phyloP scores from a whole-genome alignment of 1,284 basidiomycete species.

The Pseudozyma thailandica region DNA sequence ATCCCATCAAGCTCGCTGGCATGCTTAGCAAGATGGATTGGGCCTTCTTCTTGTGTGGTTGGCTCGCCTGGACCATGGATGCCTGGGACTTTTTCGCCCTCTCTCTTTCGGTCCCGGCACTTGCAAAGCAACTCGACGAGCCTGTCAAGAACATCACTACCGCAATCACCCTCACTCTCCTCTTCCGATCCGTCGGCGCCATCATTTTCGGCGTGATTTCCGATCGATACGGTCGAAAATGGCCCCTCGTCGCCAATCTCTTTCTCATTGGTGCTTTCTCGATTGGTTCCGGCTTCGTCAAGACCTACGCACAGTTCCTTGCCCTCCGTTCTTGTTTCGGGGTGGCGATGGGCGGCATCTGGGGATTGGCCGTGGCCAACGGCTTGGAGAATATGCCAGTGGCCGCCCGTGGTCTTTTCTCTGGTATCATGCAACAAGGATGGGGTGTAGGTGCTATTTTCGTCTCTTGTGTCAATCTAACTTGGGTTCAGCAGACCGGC shows the following conservation, averaged over 20 bases:
- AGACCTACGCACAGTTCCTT: slow-evolving; percentile 71
- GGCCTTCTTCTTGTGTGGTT: slow-evolving; percentile 59
- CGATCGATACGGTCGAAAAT: slow-evolving; percentile 85
- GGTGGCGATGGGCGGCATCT: slow-evolving; percentile 75
- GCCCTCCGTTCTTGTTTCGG: slow-evolving; percentile 69
- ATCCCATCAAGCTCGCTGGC: slow-evolving; percentile 58
- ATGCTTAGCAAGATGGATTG: slow-evolving; percentile 59
- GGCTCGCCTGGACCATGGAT: slow-evolving; percentile 63
- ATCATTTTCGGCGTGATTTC: slow-evolving; percentile 76
- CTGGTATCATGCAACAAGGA: slow-evolving; percentile 85
- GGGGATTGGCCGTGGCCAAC: slow-evolving; percentile 49
- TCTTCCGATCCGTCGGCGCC: slow-evolving; percentile 88
- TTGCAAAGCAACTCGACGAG: slow-evolving; percentile 33
- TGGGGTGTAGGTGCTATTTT: slow-evolving; percentile 74
- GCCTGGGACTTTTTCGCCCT: slow-evolving; percentile 66
- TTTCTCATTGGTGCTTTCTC: slow-evolving; percentile 73
- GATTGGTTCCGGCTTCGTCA: slow-evolving; percentile 75
- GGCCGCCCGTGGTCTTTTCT: slow-evolving; percentile 84
- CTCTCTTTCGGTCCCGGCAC: slow-evolving; percentile 53
- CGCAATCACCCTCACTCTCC: slow-evolving; percentile 89
- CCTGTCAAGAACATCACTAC: slow-evolving; percentile 52
- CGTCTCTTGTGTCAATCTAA: slow-evolving; percentile 79
- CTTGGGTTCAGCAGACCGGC: slow-evolving; percentile 68
- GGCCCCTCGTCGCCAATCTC: slow-evolving; percentile 80
- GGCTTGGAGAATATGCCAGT: slow-evolving; percentile 90